Conservation (phyloP, 805 yeast species). For the Candida oleophila region DNA sequence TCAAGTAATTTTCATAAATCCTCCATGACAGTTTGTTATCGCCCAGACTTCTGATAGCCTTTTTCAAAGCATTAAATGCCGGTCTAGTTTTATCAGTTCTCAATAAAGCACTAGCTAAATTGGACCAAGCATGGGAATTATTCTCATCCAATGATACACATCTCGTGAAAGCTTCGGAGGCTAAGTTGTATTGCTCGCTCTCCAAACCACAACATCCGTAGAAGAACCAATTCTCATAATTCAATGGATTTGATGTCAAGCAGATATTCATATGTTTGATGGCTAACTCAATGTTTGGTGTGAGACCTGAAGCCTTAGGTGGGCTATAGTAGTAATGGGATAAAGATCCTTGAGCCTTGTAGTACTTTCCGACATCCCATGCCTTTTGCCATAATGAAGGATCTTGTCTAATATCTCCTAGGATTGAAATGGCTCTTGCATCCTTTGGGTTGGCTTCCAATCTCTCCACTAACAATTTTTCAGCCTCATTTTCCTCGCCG, state of each 20-base stretch:
- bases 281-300: slow-evolving; percentile 52
- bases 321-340: slow-evolving; percentile 71
- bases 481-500: slow-evolving; percentile 71
- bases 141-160: slow-evolving; percentile 84
- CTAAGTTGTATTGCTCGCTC: slow-evolving; percentile 63
- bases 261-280: slow-evolving; percentile 74
- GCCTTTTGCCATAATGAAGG: slow-evolving; percentile 78
- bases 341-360: slow-evolving; percentile 82
- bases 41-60: slow-evolving; percentile 70
- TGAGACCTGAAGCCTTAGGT: slow-evolving; percentile 52
- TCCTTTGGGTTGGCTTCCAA: slow-evolving; percentile 62
- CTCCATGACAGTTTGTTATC: slow-evolving; percentile 76
- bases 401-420: slow-evolving; percentile 82
- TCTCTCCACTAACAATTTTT: slow-evolving; percentile 53
- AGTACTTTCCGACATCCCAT: slow-evolving; percentile 82
- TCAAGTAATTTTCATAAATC: slow-evolving; percentile 83
- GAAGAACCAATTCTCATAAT: slow-evolving; percentile 82
- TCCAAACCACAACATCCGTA: slow-evolving; percentile 91
- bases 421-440: slow-evolving; percentile 77
- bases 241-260: slow-evolving; percentile 67
- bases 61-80: slow-evolving; percentile 81
- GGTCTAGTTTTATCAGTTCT: slow-evolving; percentile 64
- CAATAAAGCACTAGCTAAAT: slow-evolving; percentile 77
- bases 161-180: slow-evolving; percentile 89
- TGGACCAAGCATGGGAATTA: slow-evolving; percentile 86